These are phyloP conservation scores for Pelargonium cotyledonis DNA, from an alignment of 441 rosid species.

Conservation along the genomic window DNA sequence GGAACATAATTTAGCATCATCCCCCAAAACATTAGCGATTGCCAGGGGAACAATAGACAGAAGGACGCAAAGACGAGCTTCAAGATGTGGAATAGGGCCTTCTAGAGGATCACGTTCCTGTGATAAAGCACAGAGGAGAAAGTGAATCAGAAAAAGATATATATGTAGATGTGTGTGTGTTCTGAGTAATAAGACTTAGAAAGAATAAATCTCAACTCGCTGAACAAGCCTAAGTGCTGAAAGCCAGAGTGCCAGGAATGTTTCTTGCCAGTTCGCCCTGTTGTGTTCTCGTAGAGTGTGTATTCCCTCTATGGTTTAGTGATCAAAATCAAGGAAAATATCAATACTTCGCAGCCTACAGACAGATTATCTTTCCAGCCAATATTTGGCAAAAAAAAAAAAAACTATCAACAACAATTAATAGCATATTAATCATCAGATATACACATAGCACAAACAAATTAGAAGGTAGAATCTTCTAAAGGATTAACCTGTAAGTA, in stretches of 20 bases:
- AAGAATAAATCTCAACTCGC: slow-evolving; percentile 40
- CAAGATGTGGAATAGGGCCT: slow-evolving; percentile 65
- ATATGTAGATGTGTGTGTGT: neutral
- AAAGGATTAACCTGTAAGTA: slow-evolving; percentile 39
- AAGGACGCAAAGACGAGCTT: slow-evolving; percentile 57
- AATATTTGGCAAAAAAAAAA: neutral
- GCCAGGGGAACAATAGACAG: slow-evolving; percentile 59
- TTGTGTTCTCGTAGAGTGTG: slow-evolving; percentile 41
- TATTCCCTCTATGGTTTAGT: slow-evolving; percentile 37
- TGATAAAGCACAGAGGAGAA: slow-evolving; percentile 18
- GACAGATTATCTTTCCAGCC: too few relatives aligned
- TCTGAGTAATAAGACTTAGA: neutral
- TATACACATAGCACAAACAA: neutral
- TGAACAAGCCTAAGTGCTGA: slow-evolving; percentile 72
- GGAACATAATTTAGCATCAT: slow-evolving; percentile 21
- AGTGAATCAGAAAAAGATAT: slow-evolving; percentile 5
- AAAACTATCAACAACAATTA: neutral
- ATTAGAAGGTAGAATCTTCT: slow-evolving; percentile 1
- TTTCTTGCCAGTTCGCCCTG: slow-evolving; percentile 62
- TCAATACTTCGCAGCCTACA: slow-evolving; percentile 9
- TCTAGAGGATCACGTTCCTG: slow-evolving; percentile 61
- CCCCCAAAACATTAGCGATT: slow-evolving; percentile 39
- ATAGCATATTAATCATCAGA: neutral
- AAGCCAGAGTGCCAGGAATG: slow-evolving; percentile 70
- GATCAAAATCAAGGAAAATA: slow-evolving; percentile 14